Percentiles rank a stretch among this genome's conserved stretches.
Evolutionary conservation across 2,329 filamentous ascomycete genomes (phyloP).

Genomic region (Cladophialophora immunda): DNA sequence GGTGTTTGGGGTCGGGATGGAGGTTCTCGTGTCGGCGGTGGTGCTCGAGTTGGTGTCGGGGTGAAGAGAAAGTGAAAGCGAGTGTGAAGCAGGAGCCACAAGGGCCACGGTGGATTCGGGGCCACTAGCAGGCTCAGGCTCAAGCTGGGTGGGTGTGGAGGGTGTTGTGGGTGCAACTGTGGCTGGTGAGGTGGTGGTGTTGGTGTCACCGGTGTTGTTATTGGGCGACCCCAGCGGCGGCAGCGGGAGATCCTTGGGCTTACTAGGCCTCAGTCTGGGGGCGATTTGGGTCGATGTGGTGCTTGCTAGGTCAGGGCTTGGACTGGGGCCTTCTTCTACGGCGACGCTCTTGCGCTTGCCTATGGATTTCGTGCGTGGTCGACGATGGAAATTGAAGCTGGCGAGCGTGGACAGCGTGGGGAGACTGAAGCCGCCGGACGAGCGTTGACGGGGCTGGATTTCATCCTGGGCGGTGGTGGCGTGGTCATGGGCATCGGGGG

Average conservation of each 20-base stretch:
- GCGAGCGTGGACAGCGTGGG: slow-evolving; percentile 24
- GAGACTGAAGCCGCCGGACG: slow-evolving; percentile 22
- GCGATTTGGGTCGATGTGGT: neutral
- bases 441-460: slow-evolving; percentile 11
- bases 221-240: slow-evolving; percentile 13
- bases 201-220: slow-evolving; percentile 10
- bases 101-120: slow-evolving; percentile 5
- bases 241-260: slow-evolving; percentile 7
- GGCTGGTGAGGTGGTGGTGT: slow-evolving; percentile 9
- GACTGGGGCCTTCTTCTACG: slow-evolving; percentile 4
- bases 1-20: slow-evolving; percentile 7
- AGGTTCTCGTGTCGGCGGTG: slow-evolving; percentile 13
- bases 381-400: slow-evolving; percentile 26
- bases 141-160: slow-evolving; percentile 8
- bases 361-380: slow-evolving; percentile 22
- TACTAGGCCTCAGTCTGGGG: neutral
- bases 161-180: slow-evolving; percentile 11
- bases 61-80: slow-evolving; percentile 39
- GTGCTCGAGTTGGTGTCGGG: slow-evolving; percentile 8
- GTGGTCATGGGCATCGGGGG: slow-evolving; percentile 14
- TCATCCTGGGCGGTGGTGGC: slow-evolving; percentile 10
- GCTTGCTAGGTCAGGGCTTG: neutral
- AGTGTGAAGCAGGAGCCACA: slow-evolving; percentile 21
- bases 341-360: slow-evolving; percentile 12
- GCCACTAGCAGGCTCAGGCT: neutral